Conservation (phyloP, 805 yeast species). For the Saccharomycodes ludwigii region DNA sequence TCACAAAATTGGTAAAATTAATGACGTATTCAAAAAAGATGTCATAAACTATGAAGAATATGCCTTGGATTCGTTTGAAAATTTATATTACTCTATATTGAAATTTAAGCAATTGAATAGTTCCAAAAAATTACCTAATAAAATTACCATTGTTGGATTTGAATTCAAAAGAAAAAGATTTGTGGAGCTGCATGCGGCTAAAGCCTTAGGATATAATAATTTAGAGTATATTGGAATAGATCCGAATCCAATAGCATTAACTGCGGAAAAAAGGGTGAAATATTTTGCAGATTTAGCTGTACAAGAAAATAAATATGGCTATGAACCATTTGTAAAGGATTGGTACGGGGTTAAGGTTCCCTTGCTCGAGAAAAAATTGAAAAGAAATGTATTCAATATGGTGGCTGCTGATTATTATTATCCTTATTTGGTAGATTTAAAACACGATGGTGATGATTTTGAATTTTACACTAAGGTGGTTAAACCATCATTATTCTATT, state of each 20-base stretch:
- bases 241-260: slow-evolving; percentile 34
- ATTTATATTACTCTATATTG: slow-evolving; percentile 48
- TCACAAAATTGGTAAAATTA: slow-evolving; percentile 4
- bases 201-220: slow-evolving; percentile 31
- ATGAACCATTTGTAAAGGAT: slow-evolving; percentile 39
- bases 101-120: slow-evolving; percentile 33
- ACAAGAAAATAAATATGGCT: slow-evolving; percentile 43
- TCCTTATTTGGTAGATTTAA: neutral
- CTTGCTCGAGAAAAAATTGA: slow-evolving; percentile 33
- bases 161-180: slow-evolving; percentile 61
- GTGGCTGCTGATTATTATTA: neutral
- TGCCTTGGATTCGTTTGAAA: slow-evolving; percentile 74
- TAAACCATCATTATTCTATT: neutral
- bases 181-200: slow-evolving; percentile 34
- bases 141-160: slow-evolving; percentile 54
- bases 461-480: neutral
- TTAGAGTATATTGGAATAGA: slow-evolving; percentile 44
- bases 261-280: slow-evolving; percentile 12
- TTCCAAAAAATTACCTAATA: slow-evolving; percentile 34
- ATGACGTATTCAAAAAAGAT: too few species aligned
- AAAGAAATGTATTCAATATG: slow-evolving; percentile 46
- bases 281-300: slow-evolving; percentile 37
- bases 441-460: neutral
- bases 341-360: slow-evolving; percentile 42
- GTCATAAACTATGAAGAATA: slow-evolving; percentile 60